Conservation (phyloP, 2,329 filamentous ascomycete species). For the Colletotrichum camelliae region DNA sequence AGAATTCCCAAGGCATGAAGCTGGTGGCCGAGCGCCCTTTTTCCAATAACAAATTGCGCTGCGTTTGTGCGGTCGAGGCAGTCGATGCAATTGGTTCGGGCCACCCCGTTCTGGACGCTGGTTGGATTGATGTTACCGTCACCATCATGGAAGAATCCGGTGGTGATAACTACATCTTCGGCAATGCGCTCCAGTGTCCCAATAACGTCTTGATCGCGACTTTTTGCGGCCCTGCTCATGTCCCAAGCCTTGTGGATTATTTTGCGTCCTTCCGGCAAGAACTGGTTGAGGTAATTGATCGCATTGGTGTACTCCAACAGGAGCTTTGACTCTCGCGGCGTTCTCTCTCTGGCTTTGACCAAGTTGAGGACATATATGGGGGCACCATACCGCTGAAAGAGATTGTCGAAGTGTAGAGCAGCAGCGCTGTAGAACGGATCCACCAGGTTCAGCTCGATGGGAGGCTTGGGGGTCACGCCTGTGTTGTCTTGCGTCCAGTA, state of each 20-base stretch:
- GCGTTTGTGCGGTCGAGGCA: constrained; percentile 97
- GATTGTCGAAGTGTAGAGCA: constrained; percentile 91
- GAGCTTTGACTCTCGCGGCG: constrained; percentile 89
- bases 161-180: constrained; percentile 82
- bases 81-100: constrained; percentile 96
- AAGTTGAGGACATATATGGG: constrained; percentile 92
- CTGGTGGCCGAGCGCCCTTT: constrained; percentile 90
- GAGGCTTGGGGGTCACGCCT: constrained; percentile 93
- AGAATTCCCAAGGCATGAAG: constrained; percentile 91
- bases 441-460: constrained; percentile 92
- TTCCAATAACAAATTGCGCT: constrained; percentile 96
- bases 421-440: constrained; percentile 96
- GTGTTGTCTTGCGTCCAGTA: constrained; percentile 98
- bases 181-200: constrained; percentile 88
- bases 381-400: constrained; percentile 91
- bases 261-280: constrained; percentile 80
- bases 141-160: constrained; percentile 95
- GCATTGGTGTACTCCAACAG: constrained; percentile 86
- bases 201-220: constrained; percentile 92
- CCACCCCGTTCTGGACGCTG: constrained; percentile 87
- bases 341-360: constrained; percentile 87
- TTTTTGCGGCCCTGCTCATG: constrained; percentile 95
- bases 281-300: constrained; percentile 92
- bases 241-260: constrained; percentile 97
- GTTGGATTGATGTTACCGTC: constrained; percentile 69